Evolutionary conservation across 768 basidiomycete species (phyloP), one percentile per base, ranked within the genome.

Genomic region (Rhodotorula graminis): DNA sequence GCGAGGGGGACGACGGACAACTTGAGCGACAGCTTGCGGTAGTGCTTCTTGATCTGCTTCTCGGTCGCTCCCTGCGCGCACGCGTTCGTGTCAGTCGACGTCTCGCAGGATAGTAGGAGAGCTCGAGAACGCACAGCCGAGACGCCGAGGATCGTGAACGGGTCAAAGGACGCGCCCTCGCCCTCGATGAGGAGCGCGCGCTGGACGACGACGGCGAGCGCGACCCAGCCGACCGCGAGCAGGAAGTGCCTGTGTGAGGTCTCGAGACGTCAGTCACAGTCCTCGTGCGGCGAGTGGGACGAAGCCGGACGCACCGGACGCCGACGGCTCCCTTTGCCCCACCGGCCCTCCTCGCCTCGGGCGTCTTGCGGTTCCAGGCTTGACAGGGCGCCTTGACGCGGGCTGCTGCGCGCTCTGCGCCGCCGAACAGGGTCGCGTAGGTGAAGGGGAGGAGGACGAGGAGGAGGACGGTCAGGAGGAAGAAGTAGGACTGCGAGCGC

Each of bases 11-110:
- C 1, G 25, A 81, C 85, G 70, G 78, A 95, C 94, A 89, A 96
- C 81, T 88, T 83, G 77, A 89, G 85, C 4, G 94, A 94, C 27
- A 98, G 85, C 77, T 90, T 89, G 82, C 94, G 95, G 85, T 88
- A 99, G 80, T 92, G 90, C 6, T 91, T 89, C 82, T 97, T 99
- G 81, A 99, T 94, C 53, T 92, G 91, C 81, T 94, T 93, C 78
- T 94, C 90, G 5, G 88, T 83, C 5, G 85, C 80, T 37, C 86
- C 86, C 89, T 92, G 77, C 68, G 60, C 57, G 57, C 25, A 27
- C 40, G 19, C 37, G 42, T 23, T n/a, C 25, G 21, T 10, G 37
- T 37, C 37, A 52, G 29, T 10, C 33, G n/a, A n/a, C 50, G 23
- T 25, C 46, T 1, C 25, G 3, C 15, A 21, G 4, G 53, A n/a